Conservation (phyloP, 257 asterid genomes). For the Solanum okadae region DNA sequence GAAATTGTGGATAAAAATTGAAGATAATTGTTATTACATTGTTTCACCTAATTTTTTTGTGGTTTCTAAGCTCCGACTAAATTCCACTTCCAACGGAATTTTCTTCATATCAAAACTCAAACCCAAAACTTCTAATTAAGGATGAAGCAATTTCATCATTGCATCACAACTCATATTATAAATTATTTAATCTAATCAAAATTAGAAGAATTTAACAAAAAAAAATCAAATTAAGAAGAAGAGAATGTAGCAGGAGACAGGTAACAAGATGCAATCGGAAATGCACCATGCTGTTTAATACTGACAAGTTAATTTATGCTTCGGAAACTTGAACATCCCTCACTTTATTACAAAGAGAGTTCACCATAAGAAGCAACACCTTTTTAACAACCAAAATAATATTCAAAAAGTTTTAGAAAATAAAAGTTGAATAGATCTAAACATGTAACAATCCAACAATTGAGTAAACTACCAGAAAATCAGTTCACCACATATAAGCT, state of each 20-base stretch:
- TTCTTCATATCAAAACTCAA: too few relatives aligned
- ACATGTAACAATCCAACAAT: background rate
- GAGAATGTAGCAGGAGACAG: conserved; percentile 1
- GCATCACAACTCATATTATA: too few relatives aligned
- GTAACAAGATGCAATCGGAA: background rate
- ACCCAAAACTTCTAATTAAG: too few relatives aligned
- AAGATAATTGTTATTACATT: background rate
- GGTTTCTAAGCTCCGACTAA: too few relatives aligned
- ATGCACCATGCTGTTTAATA: background rate
- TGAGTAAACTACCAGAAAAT: background rate
- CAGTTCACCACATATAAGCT: background rate
- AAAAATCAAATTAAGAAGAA: background rate
- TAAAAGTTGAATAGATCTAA: background rate
- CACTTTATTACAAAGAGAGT: background rate
- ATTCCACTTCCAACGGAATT: too few relatives aligned
- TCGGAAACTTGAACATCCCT: conserved; percentile 6
- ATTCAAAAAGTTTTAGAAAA: background rate
- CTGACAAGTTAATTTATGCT: conserved; percentile 1
- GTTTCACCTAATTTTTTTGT: too few relatives aligned
- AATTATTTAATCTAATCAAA: too few relatives aligned
- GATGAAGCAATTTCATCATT: too few relatives aligned
- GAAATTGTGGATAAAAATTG: background rate
- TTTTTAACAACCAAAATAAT: too few relatives aligned
- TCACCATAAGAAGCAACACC: conserved; percentile 6
- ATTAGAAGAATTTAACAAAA: too few relatives aligned